Evolutionary conservation across 768 basidiomycete species (phyloP).

Genomic region (Kwoniella newhampshirensis): DNA sequence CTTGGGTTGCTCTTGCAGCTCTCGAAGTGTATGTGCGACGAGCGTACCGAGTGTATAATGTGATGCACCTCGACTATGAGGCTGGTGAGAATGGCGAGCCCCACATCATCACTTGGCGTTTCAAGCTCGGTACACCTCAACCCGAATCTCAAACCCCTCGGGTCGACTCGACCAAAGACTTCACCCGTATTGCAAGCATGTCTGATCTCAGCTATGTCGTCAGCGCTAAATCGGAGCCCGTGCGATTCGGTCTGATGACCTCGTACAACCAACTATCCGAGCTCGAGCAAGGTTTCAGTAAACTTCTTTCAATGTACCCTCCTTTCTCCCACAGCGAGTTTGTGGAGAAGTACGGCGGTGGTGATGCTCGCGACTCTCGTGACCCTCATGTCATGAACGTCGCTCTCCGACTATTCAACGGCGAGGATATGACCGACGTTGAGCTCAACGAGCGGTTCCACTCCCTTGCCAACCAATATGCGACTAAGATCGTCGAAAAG

Average conservation of each 20-base stretch:
- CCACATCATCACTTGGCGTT: constrained; percentile 85
- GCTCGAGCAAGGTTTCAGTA: constrained; percentile 70
- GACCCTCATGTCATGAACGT: constrained; percentile 93
- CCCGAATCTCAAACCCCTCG: constrained; percentile 59
- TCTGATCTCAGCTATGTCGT: constrained; percentile 95
- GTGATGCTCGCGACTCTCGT: constrained; percentile 57
- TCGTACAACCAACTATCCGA: constrained; percentile 77
- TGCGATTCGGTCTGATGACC: constrained; percentile 85
- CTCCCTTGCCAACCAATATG: constrained; percentile 69
- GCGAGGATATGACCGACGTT: constrained; percentile 72
- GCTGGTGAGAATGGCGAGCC: constrained; percentile 84
- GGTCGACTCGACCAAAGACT: constrained; percentile 56
- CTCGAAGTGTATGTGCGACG: constrained; percentile 95
- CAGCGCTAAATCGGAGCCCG: constrained; percentile 73
- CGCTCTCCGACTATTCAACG: constrained; percentile 81
- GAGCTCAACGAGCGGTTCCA: constrained; percentile 72
- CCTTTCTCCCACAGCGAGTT: constrained; percentile 70
- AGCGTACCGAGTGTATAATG: constrained; percentile 88
- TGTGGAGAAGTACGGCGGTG: constrained; percentile 69
- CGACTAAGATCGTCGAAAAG: constrained; percentile 64
- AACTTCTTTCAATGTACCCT: constrained; percentile 71
- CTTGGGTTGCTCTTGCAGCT: constrained; percentile 82
- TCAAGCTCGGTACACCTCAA: constrained; percentile 70
- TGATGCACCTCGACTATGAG: constrained; percentile 91
- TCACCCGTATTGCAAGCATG: constrained; percentile 83